Percentiles rank a stretch among this genome's conserved stretches.
Conservation (phyloP, 148 eudicot species). For the Rhododendron griersonianum region DNA sequence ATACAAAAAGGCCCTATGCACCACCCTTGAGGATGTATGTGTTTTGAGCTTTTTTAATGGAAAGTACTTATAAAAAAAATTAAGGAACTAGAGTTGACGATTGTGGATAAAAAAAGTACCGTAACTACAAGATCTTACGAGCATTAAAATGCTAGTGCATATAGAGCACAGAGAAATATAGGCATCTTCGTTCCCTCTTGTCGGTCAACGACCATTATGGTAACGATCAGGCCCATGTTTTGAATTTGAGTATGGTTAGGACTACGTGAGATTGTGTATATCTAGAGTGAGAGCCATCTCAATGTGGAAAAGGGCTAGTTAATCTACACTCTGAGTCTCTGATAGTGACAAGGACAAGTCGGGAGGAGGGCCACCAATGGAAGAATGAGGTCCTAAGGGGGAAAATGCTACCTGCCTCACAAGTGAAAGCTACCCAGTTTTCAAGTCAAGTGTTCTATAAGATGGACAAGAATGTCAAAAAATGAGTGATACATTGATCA, state of each 20-base stretch:
- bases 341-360: background rate
- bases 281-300: background rate
- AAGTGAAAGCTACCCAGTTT: background rate
- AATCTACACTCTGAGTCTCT: background rate
- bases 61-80: background rate
- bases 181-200: background rate
- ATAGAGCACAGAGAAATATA: background rate
- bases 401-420: background rate
- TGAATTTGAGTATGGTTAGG: background rate
- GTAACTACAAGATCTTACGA: background rate
- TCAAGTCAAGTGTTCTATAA: background rate
- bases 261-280: background rate
- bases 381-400: background rate
- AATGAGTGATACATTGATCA: background rate
- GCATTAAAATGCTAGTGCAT: background rate
- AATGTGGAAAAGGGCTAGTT: background rate
- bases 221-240: background rate
- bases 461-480: background rate
- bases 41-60: too few relatives aligned
- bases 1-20: too few relatives aligned
- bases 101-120: background rate
- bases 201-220: background rate
- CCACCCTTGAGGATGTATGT: too few relatives aligned
- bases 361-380: background rate
- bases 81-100: background rate